These are phyloP conservation scores for Cajanus cajan DNA, from an alignment of 306 rosid species.

Conservation along the genomic window DNA sequence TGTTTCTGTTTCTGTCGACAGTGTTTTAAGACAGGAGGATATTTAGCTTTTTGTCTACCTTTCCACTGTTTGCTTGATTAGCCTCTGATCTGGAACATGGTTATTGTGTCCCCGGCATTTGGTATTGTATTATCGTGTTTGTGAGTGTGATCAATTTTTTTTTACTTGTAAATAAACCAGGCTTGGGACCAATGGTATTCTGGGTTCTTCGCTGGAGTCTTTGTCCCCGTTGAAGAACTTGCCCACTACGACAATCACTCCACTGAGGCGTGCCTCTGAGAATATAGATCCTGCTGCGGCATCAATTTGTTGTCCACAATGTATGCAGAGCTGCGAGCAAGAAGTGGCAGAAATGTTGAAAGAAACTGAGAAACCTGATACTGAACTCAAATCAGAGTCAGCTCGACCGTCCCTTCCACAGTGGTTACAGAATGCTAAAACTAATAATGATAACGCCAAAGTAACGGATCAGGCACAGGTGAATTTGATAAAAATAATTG, in stretches of 20 bases:
- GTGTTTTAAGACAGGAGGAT: slow-evolving; percentile 17
- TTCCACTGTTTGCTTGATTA: slow-evolving; percentile 24
- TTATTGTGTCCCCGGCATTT: slow-evolving; percentile 29
- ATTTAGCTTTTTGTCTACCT: slow-evolving; percentile 10
- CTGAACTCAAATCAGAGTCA: slow-evolving; percentile 52
- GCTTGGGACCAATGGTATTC: slow-evolving; percentile 79
- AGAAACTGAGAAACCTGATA: slow-evolving; percentile 63
- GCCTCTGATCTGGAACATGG: slow-evolving; percentile 24
- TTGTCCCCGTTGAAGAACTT: slow-evolving; percentile 70
- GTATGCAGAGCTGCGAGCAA: slow-evolving; percentile 53
- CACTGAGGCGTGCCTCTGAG: slow-evolving; percentile 50
- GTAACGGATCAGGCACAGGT: slow-evolving; percentile 58
- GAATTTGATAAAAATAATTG: slow-evolving; percentile 16
- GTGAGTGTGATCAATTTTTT: not conserved
- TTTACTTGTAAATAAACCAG: slow-evolving; percentile 40
- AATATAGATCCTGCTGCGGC: slow-evolving; percentile 53
- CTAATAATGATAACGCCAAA: slow-evolving; percentile 44
- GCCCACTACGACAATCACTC: slow-evolving; percentile 45
- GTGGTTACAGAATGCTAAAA: slow-evolving; percentile 86
- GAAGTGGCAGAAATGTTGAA: slow-evolving; percentile 57
- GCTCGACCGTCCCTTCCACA: slow-evolving; percentile 61
- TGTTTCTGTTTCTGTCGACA: slow-evolving; percentile 27
- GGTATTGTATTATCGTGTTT: not conserved
- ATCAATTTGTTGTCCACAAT: slow-evolving; percentile 66
- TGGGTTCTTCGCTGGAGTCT: slow-evolving; percentile 73